Base-by-base conservation (phyloP, 2,329 filamentous ascomycete species). In the Colletotrichum musicola region DNA sequence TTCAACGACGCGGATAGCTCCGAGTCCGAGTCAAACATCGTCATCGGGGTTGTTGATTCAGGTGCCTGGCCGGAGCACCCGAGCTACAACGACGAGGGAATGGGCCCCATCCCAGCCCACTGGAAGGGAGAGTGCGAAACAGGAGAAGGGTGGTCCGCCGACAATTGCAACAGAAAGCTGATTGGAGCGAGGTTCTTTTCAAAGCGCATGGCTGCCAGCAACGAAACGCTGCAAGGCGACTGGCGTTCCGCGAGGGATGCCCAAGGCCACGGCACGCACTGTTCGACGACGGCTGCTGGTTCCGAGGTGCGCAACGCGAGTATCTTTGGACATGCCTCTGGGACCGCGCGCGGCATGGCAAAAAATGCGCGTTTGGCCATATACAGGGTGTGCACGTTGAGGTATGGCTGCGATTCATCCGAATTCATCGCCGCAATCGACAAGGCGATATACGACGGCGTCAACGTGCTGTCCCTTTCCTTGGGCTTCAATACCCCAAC, bases 21-120 rank as follows among this genome's bases (percentile, higher is more conserved):
- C 6, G 27, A 50, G 6, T 25, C 42, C 16, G 66, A 69, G 51
- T 65, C 69, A 3, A 40, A 72, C 16, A 20, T 72, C 4, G 35
- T 72, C 47, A 54, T 72, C 10, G 71, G 71, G 10, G 30, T 72
- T 0, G 13, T 71, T n/a, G 69, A 71, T 7, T 64, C 65, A 0
- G 71, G 69, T 3, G 27, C 61, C 27, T 71, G 71, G 71, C 69
- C 71, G 47, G 71, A 72, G 47, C 70, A 58, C 20, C 58, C 65
- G 9, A 71, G 71, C 38, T 72, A 51, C 40, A 49, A 50, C 38
- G 71, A 72, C 42, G 46, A 58, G 6, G 65, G 65, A 4, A 27
- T 72, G 6, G 56, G 64, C 5, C 62, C 69, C 5, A 42, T 69
- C 5, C 71, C 69, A 5, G 40, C 6, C 18, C 30, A 14, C 18